Base-by-base conservation (phyloP, 1,284 basidiomycete species). In the Ustilago shanxiensis region DNA sequence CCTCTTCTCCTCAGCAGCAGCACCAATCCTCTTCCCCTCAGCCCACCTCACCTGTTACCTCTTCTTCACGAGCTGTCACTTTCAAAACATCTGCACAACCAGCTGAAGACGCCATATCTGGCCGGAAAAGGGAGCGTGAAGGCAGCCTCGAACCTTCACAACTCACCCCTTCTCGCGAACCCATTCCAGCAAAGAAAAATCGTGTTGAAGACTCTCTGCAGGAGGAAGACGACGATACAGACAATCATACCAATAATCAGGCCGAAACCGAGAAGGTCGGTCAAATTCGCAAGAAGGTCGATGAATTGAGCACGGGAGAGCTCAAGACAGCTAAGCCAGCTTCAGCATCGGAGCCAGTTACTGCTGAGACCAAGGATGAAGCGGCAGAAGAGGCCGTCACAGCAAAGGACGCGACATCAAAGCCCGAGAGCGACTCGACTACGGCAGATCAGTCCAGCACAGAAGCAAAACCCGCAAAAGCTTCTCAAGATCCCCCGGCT, bases 181-280 rank as follows among this genome's bases (percentile, higher is more conserved):
- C 77, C 10, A 66, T 83, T 10, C 81, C 81, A 0, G 54, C 80
- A 24, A 83, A 83, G 56, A 83, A 83, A 72, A 83, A 83, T 29
- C 68, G 81, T 8, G 31, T 83, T 13, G 70, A 80, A 41, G 64
- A 73, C 41, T 67, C 58, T 9, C 28, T 66, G 47, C 59, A 52
- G 37, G 68, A 70, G 26, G 76, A 74, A 49, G 61, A 75, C 11
- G 67, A 70, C 35, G 65, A 73, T 33, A 60, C 71, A 8, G 66
- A 70, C 22, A 57, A 57, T 20, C 37, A 9, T n/a, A n/a, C n/a
- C n/a, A n/a, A n/a, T 11, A 41, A 51, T 22, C 28, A 53, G 3
- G 70, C 39, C 13, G 76, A 81, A 35, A 74, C 75, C 20, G 79
- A 82, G 57, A 80, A 76, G 54, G 81, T 83, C 11, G 80, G 81